Percentiles rank a stretch among this genome's conserved stretches.
Evolutionary conservation across 192 early-diverging fungal species (phyloP).

Genomic region (Coemansia asiatica): DNA sequence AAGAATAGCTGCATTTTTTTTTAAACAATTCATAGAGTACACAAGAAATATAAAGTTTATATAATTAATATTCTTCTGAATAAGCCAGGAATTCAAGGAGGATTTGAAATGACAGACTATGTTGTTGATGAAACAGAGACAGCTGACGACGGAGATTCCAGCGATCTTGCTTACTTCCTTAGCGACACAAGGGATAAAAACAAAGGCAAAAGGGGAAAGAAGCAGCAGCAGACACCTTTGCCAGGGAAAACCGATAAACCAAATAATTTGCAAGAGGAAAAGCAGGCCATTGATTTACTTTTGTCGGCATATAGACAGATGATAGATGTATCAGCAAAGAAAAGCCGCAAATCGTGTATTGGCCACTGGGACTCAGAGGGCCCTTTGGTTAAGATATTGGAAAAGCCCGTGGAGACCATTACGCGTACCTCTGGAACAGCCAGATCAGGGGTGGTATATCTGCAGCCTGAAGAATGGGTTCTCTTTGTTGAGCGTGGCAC

Average conservation of each 20-base stretch:
- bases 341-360: constrained; percentile 21
- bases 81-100: too few relatives aligned
- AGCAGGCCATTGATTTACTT: constrained; percentile 8
- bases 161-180: constrained; percentile 17
- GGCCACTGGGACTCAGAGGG: constrained; percentile 9
- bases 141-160: constrained; percentile 7
- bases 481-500: constrained; percentile 34
- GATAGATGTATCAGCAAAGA: constrained; percentile 27
- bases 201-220: background rate
- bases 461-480: constrained; percentile 45
- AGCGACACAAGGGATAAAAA: constrained; percentile 1
- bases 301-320: constrained; percentile 22
- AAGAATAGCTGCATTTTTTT: too few relatives aligned
- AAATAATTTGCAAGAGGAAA: constrained; percentile 15
- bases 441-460: constrained; percentile 7
- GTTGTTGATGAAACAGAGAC: background rate
- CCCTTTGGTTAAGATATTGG: constrained; percentile 9
- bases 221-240: background rate
- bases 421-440: constrained; percentile 25
- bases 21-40: too few relatives aligned
- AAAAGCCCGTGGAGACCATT: constrained; percentile 25
- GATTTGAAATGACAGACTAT: too few relatives aligned
- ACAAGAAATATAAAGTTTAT: too few relatives aligned
- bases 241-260: constrained; percentile 27
- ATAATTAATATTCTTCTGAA: too few relatives aligned